Conservation (phyloP, 768 basidiomycete species). For the Pisolithus tinctorius region DNA sequence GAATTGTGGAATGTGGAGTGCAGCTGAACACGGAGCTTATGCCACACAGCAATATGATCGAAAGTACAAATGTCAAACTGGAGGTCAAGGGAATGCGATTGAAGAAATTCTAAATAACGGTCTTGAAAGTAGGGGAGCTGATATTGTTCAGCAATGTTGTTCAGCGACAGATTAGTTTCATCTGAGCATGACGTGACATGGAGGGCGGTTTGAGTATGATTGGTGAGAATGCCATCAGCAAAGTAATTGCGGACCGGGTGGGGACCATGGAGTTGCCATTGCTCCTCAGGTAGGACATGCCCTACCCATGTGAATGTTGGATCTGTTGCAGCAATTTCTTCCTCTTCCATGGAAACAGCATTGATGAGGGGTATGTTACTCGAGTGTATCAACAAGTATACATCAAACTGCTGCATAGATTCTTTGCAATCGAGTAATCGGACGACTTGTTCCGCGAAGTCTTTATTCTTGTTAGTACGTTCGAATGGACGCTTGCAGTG, state of each 20-base stretch:
- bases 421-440: conserved; percentile 25
- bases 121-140: conserved; percentile 19
- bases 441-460: conserved; percentile 30
- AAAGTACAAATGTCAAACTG: background rate
- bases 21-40: conserved; percentile 2
- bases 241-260: too few relatives aligned
- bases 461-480: conserved; percentile 19
- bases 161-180: background rate
- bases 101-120: background rate
- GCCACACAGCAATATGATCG: conserved; percentile 17
- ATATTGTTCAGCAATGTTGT: conserved; percentile 4
- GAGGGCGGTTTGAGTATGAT: background rate
- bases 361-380: too few relatives aligned
- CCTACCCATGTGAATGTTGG: too few relatives aligned
- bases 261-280: too few relatives aligned
- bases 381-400: too few relatives aligned
- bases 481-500: conserved; percentile 15
- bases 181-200: background rate
- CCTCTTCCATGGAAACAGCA: too few relatives aligned
- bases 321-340: too few relatives aligned
- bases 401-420: conserved; percentile 7
- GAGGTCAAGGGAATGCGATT: background rate
- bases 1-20: conserved; percentile 10
- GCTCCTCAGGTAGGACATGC: too few relatives aligned
- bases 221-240: too few relatives aligned